A percentile compares a stretch with the other conserved stretches of the same genome.
Conservation (phyloP, 1,284 basidiomycete genomes). For the Ganoderma resinaceum region DNA sequence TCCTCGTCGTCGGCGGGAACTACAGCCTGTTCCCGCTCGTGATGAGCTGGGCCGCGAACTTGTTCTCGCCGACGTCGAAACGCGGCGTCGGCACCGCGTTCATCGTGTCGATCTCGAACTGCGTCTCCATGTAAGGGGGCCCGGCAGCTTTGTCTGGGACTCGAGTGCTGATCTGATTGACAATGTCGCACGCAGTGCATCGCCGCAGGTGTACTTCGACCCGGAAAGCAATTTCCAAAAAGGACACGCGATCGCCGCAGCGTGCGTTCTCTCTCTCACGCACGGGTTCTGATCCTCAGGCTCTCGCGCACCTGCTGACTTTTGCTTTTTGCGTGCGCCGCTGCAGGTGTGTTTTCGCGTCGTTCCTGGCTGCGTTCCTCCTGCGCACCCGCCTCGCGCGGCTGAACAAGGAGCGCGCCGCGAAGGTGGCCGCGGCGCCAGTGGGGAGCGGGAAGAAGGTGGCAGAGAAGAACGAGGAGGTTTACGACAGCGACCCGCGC, state of each 20-base stretch:
- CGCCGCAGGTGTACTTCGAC: slow-evolving; percentile 66
- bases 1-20: slow-evolving; percentile 60
- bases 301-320: background rate
- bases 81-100: slow-evolving; percentile 65
- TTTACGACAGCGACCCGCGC: slow-evolving; percentile 54
- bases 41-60: slow-evolving; percentile 64
- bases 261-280: slow-evolving; percentile 41
- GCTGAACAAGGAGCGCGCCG: slow-evolving; percentile 47
- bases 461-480: slow-evolving; percentile 40
- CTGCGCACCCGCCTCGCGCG: slow-evolving; percentile 49
- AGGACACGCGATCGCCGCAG: slow-evolving; percentile 60
- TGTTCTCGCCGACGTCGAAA: slow-evolving; percentile 63
- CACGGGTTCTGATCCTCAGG: background rate
- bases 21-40: slow-evolving; percentile 63
- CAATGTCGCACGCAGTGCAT: slow-evolving; percentile 46
- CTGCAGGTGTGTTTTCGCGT: slow-evolving; percentile 50
- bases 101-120: slow-evolving; percentile 63
- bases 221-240: slow-evolving; percentile 54
- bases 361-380: slow-evolving; percentile 48
- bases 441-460: slow-evolving; percentile 29
- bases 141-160: background rate
- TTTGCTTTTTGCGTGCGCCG: background rate
- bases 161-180: background rate
- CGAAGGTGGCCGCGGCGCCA: slow-evolving; percentile 28
- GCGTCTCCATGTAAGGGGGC: slow-evolving; percentile 57